Evolutionary conservation across 2,329 filamentous ascomycete genomes (phyloP).

Genomic region (Mycosphaerella sp.): DNA sequence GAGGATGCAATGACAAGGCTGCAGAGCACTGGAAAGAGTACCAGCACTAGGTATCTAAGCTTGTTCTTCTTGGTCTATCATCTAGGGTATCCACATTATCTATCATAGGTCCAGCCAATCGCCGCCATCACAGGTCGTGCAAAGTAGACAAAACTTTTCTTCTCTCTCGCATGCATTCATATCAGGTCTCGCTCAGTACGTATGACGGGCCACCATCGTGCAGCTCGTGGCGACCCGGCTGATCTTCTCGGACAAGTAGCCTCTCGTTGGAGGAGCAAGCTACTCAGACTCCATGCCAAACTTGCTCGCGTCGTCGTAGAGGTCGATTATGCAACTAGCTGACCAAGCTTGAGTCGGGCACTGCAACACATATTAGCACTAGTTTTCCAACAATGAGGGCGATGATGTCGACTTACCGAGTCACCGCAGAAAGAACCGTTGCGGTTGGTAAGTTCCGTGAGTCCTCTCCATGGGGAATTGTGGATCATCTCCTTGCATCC

Average conservation of each 20-base stretch:
- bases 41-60: too few species aligned
- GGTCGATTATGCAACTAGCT: slow-evolving; percentile 84
- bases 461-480: slow-evolving; percentile 76
- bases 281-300: slow-evolving; percentile 13
- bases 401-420: slow-evolving; percentile 58
- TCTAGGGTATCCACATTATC: too few species aligned
- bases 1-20: too few species aligned
- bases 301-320: slow-evolving; percentile 78
- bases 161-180: background rate
- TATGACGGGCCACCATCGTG: background rate
- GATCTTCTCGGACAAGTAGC: slow-evolving; percentile 9
- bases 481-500: slow-evolving; percentile 81
- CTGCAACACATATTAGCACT: slow-evolving; percentile 44
- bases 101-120: background rate
- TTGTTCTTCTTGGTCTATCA: too few species aligned
- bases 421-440: slow-evolving; percentile 76
- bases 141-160: background rate
- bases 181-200: background rate
- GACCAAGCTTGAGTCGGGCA: slow-evolving; percentile 97
- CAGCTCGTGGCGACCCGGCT: background rate
- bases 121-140: background rate
- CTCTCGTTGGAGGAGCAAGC: slow-evolving; percentile 8
- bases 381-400: background rate
- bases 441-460: slow-evolving; percentile 91
- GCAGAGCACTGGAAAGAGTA: too few species aligned